phyloP scores from a whole-genome alignment of 768 basidiomycete genomes.

The Lepiota venenata region DNA sequence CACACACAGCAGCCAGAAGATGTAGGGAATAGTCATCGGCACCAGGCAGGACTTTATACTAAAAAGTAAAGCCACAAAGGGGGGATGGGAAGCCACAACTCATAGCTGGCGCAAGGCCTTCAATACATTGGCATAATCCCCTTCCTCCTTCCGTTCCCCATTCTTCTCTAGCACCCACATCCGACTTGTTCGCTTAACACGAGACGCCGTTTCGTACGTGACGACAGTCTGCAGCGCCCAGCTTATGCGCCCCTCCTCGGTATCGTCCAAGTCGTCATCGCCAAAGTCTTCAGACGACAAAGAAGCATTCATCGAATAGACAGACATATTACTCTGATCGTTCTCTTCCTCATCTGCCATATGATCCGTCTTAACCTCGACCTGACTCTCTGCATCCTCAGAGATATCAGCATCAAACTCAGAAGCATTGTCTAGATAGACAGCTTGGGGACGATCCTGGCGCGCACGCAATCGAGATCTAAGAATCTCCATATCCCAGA shows the following conservation, averaged over 20 bases:
- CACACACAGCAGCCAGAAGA: too few relatives aligned
- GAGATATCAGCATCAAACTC: not conserved
- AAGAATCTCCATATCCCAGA: not conserved
- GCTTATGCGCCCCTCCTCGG: constrained; percentile 8
- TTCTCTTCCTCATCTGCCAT: not conserved
- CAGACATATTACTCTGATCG: not conserved
- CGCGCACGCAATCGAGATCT: not conserved
- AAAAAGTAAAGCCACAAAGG: not conserved
- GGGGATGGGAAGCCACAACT: not conserved
- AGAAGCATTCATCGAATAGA: not conserved
- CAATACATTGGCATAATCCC: constrained; percentile 5
- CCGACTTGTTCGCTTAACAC: constrained; percentile 6
- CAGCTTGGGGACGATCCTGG: not conserved
- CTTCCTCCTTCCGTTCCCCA: constrained; percentile 8
- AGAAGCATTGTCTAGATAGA: constrained; percentile 1
- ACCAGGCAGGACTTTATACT: not conserved
- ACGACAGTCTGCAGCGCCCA: constrained; percentile 8
- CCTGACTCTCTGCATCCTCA: not conserved
- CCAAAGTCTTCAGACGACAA: not conserved
- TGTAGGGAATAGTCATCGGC: not conserved
- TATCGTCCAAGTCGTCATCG: constrained; percentile 5
- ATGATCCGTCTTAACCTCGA: not conserved
- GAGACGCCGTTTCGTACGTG: constrained; percentile 3
- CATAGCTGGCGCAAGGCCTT: constrained; percentile 9
- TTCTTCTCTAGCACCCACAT: constrained; percentile 13